A percentile compares a stretch with the other conserved stretches of the same genome.
phyloP scores from a whole-genome alignment of 2,329 filamentous ascomycete species.

The Aspergillus felis region DNA sequence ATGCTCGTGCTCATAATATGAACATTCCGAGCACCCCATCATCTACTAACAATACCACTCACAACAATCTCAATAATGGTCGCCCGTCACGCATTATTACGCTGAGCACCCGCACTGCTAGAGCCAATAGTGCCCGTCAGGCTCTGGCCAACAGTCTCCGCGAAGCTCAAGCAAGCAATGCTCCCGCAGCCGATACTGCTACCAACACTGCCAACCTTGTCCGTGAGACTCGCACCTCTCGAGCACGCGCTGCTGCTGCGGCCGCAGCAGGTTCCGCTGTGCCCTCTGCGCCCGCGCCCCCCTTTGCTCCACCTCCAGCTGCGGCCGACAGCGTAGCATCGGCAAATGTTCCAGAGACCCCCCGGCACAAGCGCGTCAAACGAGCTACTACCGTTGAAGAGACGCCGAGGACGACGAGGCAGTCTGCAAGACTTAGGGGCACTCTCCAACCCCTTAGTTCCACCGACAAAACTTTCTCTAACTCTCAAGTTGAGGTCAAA shows the following conservation, averaged over 20 bases:
- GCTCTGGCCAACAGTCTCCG: not conserved
- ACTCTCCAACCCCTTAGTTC: slow-evolving; percentile 9
- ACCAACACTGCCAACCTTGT: slow-evolving; percentile 7
- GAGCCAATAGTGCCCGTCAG: slow-evolving; percentile 8
- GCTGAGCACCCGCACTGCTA: slow-evolving; percentile 16
- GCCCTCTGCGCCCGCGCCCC: not conserved
- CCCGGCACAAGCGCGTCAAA: slow-evolving; percentile 30
- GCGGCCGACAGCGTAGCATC: slow-evolving; percentile 13
- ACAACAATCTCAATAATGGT: slow-evolving; percentile 7
- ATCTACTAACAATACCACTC: slow-evolving; percentile 10
- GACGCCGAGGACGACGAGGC: slow-evolving; percentile 30
- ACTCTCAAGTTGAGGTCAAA: slow-evolving; percentile 5
- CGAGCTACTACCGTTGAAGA: slow-evolving; percentile 27
- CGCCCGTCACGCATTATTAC: slow-evolving; percentile 22
- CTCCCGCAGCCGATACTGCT: slow-evolving; percentile 4
- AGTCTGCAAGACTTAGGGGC: slow-evolving; percentile 31
- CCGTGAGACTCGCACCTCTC: slow-evolving; percentile 22
- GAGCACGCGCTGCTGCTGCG: slow-evolving; percentile 14
- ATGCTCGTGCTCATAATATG: slow-evolving; percentile 16
- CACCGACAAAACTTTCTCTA: slow-evolving; percentile 15
- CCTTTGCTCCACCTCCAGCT: not conserved
- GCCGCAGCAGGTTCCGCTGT: not conserved
- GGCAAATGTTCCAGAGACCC: slow-evolving; percentile 23
- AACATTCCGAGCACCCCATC: not conserved
- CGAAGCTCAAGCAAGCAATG: slow-evolving; percentile 7